Conservation (phyloP, 2,329 filamentous ascomycete species). For the Curvularia sp. region DNA sequence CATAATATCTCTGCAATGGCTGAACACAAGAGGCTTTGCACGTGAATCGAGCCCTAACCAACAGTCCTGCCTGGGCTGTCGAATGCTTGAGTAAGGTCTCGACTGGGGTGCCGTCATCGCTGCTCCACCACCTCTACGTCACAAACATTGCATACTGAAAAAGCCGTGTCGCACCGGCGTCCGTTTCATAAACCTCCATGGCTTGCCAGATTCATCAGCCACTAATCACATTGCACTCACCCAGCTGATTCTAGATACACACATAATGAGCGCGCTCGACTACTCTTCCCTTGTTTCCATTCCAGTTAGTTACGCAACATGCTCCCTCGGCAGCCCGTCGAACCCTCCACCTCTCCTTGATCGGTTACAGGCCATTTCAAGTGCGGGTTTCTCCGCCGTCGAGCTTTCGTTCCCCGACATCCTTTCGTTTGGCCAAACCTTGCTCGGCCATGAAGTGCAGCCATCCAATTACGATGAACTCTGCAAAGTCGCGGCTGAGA, state of each 20-base stretch:
- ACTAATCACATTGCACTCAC: not conserved
- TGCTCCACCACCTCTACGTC: slow-evolving; percentile 34
- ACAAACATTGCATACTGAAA: slow-evolving; percentile 29
- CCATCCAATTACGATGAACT: slow-evolving; percentile 68
- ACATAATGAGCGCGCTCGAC: slow-evolving; percentile 46
- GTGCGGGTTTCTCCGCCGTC: slow-evolving; percentile 71
- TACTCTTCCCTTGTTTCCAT: slow-evolving; percentile 50
- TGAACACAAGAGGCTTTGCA: not conserved
- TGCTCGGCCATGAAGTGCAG: slow-evolving; percentile 60
- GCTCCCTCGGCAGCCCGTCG: slow-evolving; percentile 60
- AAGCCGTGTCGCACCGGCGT: slow-evolving; percentile 8
- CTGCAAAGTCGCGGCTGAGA: slow-evolving; percentile 60
- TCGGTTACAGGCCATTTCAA: slow-evolving; percentile 69
- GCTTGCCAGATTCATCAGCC: not conserved
- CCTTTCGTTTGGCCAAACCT: slow-evolving; percentile 64
- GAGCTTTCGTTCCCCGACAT: slow-evolving; percentile 80
- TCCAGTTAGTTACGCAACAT: slow-evolving; percentile 63
- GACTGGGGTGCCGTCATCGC: slow-evolving; percentile 16
- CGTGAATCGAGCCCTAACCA: not conserved
- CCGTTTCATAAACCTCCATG: slow-evolving; percentile 3
- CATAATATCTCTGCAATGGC: not conserved
- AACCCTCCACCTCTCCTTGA: slow-evolving; percentile 60
- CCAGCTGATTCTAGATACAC: not conserved
- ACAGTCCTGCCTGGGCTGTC: not conserved
- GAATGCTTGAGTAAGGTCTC: not conserved